Base-by-base conservation (phyloP, 176 grass and related monocot species). In the Luzula sylvatica region DNA sequence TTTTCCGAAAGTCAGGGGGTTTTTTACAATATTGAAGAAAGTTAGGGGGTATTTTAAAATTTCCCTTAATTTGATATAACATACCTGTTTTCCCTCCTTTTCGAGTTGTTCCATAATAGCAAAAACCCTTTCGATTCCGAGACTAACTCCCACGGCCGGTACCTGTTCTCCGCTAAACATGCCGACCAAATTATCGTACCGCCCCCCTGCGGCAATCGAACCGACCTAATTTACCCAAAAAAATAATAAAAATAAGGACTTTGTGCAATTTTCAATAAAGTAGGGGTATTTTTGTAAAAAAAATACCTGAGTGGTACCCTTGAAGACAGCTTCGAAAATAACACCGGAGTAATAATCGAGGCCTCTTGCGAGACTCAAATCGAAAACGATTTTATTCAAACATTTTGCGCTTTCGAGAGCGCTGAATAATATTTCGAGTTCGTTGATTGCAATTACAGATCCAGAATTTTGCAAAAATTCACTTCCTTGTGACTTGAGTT, bases 341-440 rank as follows among this genome's bases (percentile, higher is more conserved):
- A 98, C 93, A 29, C 93, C 93, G n/a, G 86, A 90, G 49, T 90
- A 98, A 56, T 98, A 98, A 67, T 98, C 86, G 27, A 98, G 85
- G 45, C 86, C 93, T 77, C 93, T 92, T 42, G 93, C 86, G 11
- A 98, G 82, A 70, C 93, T 98, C 70, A 98, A 70, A 64, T 98
- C 86, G 77, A 98, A 98, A 75, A 86, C 72, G 52, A 98, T 68
- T 20, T 50, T 83, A 41, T 52, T 72, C 65, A 80, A 46, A 27
- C 78, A 83, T 41, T 98, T 87, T 48, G 93, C 77, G 61, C 83
- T 88, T 64, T 98, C 75, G 42, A 98, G 65, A 55, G 93, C 75
- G 67, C 74, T 78, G 25, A 98, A 92, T 39, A 98, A 75, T 48
- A 92, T 83, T 14, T 87, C 86, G 35, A 98, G 49, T 43, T 98